A percentile compares a stretch with the other conserved stretches of the same genome.
Evolutionary conservation across 441 rosid genomes (phyloP).

Genomic region (Populus tomentosa): DNA sequence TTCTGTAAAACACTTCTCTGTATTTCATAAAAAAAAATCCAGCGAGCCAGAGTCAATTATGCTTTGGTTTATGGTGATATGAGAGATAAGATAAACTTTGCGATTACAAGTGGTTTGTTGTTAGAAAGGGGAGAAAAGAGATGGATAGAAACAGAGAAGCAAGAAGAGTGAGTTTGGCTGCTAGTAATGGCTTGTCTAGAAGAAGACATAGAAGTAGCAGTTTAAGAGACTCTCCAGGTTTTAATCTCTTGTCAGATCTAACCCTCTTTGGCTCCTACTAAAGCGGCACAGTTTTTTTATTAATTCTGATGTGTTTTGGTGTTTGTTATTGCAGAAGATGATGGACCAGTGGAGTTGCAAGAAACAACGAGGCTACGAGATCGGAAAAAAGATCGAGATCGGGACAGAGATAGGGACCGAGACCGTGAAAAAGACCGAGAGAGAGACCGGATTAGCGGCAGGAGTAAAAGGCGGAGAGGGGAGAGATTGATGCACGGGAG

Average conservation of each 20-base stretch:
- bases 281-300: conserved; percentile 8
- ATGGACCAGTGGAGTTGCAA: conserved; percentile 61
- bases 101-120: conserved; percentile 19
- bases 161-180: conserved; percentile 68
- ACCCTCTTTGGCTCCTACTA: not conserved
- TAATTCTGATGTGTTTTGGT: not conserved
- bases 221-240: conserved; percentile 92
- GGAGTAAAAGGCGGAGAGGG: conserved; percentile 74
- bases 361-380: conserved; percentile 81
- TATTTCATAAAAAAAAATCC: not conserved
- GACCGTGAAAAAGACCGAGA: conserved; percentile 60
- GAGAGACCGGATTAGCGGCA: conserved; percentile 44
- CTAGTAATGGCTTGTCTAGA: conserved; percentile 65
- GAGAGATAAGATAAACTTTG: conserved; percentile 31
- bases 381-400: conserved; percentile 75
- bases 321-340: conserved; percentile 56
- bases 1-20: not conserved
- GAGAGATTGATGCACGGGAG: conserved; percentile 64
- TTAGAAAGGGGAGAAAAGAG: not conserved
- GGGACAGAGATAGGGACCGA: conserved; percentile 44
- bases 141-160: conserved; percentile 95
- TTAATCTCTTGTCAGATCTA: conserved; percentile 29
- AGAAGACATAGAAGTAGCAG: conserved; percentile 67
- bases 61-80: conserved; percentile 8
- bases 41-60: not conserved